Evolutionary conservation across 169 alveolate genomes (phyloP).

Genomic region (Plasmodium fragile): DNA sequence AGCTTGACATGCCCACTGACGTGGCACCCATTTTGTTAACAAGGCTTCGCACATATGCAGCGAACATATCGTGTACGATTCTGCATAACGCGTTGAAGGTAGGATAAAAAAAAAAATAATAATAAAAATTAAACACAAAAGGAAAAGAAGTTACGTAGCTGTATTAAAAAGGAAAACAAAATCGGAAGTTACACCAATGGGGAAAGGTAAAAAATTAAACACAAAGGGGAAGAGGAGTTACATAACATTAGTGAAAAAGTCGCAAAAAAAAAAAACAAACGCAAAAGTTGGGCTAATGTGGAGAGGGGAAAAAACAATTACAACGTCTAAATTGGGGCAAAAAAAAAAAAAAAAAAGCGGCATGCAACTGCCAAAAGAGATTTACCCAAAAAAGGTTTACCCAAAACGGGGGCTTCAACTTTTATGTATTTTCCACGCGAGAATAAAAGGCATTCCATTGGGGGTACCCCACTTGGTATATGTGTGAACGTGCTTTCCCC

Average conservation of each 20-base stretch:
- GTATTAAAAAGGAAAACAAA: not conserved
- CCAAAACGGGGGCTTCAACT: not conserved
- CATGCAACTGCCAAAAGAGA: not conserved
- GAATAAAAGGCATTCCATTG: not conserved
- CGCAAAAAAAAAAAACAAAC: not conserved
- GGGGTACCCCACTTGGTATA: not conserved
- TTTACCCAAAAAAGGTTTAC: not conserved
- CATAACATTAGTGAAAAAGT: not conserved
- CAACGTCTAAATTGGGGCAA: not conserved
- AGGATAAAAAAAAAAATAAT: not conserved
- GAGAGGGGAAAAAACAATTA: not conserved
- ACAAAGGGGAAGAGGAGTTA: not conserved
- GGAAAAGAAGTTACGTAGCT: not conserved
- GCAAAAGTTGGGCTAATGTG: not conserved
- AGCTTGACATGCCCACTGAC: not conserved
- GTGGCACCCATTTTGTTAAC: not conserved
- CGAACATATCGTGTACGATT: not conserved
- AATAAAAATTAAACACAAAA: not conserved
- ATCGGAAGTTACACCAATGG: not conserved
- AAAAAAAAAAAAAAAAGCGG: not conserved
- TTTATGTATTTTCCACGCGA: not conserved
- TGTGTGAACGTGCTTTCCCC: not conserved
- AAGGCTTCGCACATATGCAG: not conserved
- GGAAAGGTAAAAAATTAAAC: constrained; percentile 6
- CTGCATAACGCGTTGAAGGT: not conserved